A percentile compares a stretch with the other conserved stretches of the same genome.
These are phyloP conservation scores for Fusarium agapanthi DNA, from an alignment of 2,329 filamentous ascomycete genomes.

Conservation along the genomic window DNA sequence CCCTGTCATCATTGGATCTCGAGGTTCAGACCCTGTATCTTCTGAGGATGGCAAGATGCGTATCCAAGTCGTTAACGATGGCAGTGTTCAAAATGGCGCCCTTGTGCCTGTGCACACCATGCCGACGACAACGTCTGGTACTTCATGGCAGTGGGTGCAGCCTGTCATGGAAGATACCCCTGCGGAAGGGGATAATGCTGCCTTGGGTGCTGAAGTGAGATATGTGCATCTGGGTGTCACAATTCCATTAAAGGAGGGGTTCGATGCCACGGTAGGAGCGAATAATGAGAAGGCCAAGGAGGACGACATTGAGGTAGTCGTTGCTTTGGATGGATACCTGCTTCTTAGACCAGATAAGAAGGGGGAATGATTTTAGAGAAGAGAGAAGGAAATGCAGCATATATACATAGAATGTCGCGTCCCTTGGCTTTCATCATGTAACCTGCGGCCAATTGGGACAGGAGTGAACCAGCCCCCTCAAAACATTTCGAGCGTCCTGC, in stretches of 20 bases:
- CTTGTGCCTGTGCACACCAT: not conserved
- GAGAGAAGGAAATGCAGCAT: no score
- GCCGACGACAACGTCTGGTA: not conserved
- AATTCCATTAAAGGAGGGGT: not conserved
- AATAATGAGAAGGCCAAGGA: not conserved
- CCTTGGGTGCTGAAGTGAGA: not conserved
- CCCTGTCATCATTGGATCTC: not conserved
- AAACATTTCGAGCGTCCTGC: fast-evolving
- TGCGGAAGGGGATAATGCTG: no score
- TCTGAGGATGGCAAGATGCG: not conserved
- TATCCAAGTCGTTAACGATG: not conserved
- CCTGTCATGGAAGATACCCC: not conserved
- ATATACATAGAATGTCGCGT: no score
- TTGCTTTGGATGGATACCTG: not conserved
- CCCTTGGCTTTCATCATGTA: no score
- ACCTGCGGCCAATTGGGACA: no score
- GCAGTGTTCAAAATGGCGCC: fast-evolving
- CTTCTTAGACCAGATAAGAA: not conserved
- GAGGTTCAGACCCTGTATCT: not conserved
- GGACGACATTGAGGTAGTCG: not conserved
- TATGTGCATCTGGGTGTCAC: not conserved
- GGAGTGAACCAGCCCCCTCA: not conserved
- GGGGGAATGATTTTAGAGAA: no score
- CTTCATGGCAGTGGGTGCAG: not conserved
- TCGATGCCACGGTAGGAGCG: not conserved